Evolutionary conservation across 164 flowering plant genomes (phyloP).

Genomic region (Warburgia ugandensis): DNA sequence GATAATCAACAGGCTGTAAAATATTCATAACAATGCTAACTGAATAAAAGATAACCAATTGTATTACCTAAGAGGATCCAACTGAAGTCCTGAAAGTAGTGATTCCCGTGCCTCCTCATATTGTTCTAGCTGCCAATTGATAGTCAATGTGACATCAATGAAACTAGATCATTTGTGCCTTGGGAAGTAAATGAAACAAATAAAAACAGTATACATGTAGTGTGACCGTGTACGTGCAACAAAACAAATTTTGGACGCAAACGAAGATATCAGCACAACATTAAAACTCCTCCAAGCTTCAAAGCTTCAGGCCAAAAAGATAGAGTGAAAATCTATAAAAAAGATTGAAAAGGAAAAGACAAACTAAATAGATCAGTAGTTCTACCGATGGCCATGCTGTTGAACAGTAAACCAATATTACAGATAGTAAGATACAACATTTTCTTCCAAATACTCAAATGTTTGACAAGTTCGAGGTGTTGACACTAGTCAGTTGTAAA

Average conservation of each 20-base stretch:
- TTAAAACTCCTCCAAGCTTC: no score
- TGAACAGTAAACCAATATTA: no score
- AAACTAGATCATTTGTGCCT: not conserved
- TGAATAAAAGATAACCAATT: not conserved
- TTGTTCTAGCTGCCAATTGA: constrained; percentile 64
- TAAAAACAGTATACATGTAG: not conserved
- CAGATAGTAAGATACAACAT: no score
- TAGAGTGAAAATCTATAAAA: no score
- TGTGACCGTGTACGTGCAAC: not conserved
- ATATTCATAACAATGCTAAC: not conserved
- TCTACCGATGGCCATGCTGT: no score
- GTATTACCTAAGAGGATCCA: constrained; percentile 74
- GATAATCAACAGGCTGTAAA: not conserved
- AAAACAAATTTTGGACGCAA: not conserved
- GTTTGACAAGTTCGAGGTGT: no score
- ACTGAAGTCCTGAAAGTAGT: constrained; percentile 74
- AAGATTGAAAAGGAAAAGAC: no score
- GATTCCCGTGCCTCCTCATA: constrained; percentile 75
- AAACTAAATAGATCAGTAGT: no score
- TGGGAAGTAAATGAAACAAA: not conserved
- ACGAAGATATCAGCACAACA: not conserved
- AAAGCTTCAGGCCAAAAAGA: no score
- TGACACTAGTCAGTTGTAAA: no score
- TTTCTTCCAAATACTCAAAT: no score
- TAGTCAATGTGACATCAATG: not conserved